Evolutionary conservation across 129 eudicot species (phyloP).

Genomic region (carrot (Daucus carota)): DNA sequence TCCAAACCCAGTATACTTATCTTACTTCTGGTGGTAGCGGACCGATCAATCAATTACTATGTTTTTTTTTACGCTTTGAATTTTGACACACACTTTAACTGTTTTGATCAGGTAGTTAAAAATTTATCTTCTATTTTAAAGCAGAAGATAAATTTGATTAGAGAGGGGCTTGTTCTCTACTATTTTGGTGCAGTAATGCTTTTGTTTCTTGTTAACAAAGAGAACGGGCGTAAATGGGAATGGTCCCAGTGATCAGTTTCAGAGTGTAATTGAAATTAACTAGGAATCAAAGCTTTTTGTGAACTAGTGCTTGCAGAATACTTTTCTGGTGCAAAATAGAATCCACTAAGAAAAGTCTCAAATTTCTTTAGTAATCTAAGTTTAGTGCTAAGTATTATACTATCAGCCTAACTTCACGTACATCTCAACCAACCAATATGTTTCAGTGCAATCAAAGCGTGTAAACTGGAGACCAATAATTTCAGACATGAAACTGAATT

Average conservation of each 20-base stretch:
- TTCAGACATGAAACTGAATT: background rate
- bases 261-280: background rate
- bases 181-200: background rate
- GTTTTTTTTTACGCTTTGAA: too few relatives aligned
- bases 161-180: background rate
- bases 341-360: slow-evolving; percentile 4
- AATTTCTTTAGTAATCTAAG: background rate
- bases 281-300: background rate
- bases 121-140: too few relatives aligned
- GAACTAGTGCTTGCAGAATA: background rate
- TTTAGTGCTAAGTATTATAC: background rate
- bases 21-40: background rate
- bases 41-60: too few relatives aligned
- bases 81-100: too few relatives aligned
- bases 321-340: background rate
- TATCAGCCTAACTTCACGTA: background rate
- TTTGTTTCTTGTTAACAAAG: too few relatives aligned
- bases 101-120: too few relatives aligned
- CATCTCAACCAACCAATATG: background rate
- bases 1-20: too few relatives aligned
- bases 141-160: background rate
- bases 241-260: background rate
- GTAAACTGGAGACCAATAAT: background rate
- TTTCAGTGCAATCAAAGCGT: background rate
- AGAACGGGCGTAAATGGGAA: background rate